Percentiles rank a stretch among this genome's conserved stretches.
These are phyloP conservation scores for Cordyceps militaris DNA, from an alignment of 2,329 filamentous ascomycete species.

Conservation along the genomic window DNA sequence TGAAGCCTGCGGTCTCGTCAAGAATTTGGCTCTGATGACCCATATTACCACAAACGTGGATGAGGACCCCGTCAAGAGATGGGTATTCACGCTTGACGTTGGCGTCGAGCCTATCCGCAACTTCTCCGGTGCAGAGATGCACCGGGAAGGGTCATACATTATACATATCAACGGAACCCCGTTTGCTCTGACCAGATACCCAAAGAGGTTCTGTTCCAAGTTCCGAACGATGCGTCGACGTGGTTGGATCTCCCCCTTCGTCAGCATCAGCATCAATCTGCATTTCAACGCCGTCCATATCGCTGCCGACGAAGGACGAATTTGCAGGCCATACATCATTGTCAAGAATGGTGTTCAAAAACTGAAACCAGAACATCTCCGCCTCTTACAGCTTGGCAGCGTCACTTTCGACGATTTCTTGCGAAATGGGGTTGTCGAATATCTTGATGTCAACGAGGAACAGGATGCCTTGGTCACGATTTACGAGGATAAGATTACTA, in stretches of 20 bases:
- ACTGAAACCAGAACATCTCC: slow-evolving; percentile 70
- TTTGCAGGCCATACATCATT: slow-evolving; percentile 92
- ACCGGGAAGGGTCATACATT: slow-evolving; percentile 74
- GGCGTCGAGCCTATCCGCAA: slow-evolving; percentile 70
- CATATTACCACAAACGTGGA: slow-evolving; percentile 97
- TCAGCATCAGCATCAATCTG: slow-evolving; percentile 92
- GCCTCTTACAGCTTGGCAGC: slow-evolving; percentile 72
- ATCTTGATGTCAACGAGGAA: slow-evolving; percentile 96
- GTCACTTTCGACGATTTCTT: slow-evolving; percentile 93
- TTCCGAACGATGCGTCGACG: slow-evolving; percentile 84
- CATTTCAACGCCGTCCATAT: slow-evolving; percentile 90
- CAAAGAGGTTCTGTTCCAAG: slow-evolving; percentile 75
- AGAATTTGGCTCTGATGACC: slow-evolving; percentile 97
- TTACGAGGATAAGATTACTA: slow-evolving; percentile 76
- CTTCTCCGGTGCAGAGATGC: slow-evolving; percentile 74
- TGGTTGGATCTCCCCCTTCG: slow-evolving; percentile 90
- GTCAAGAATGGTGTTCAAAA: slow-evolving; percentile 82
- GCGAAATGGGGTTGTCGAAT: slow-evolving; percentile 83
- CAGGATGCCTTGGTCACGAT: slow-evolving; percentile 92
- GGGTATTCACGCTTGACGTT: slow-evolving; percentile 80
- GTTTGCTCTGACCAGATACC: slow-evolving; percentile 75
- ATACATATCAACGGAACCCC: slow-evolving; percentile 96
- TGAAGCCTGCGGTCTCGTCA: slow-evolving; percentile 94
- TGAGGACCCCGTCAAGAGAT: slow-evolving; percentile 78
- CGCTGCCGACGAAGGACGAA: slow-evolving; percentile 92